Percentiles rank a stretch among this genome's conserved stretches.
Evolutionary conservation across 1,139 yeast species (phyloP).

Genomic region (Candida mesenterica): DNA sequence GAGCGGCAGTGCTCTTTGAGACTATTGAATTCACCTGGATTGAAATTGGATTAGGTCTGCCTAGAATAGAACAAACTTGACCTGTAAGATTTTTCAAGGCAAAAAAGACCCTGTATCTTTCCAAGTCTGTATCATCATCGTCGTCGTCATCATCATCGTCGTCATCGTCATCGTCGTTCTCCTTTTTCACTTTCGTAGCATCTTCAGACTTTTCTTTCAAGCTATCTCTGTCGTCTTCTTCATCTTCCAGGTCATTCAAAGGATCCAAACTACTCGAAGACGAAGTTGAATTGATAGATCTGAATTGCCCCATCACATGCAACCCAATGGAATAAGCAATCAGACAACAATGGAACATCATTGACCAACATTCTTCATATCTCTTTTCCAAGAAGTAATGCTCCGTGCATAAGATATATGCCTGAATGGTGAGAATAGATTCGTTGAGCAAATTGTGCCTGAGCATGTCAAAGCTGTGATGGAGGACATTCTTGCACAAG

Average conservation of each 20-base stretch:
- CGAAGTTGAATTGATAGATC: conserved; percentile 12
- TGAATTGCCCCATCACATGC: conserved; percentile 42
- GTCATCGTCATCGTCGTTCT: conserved; percentile 1
- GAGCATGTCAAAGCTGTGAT: conserved; percentile 39
- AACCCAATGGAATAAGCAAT: conserved; percentile 53
- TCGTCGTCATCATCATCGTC: conserved; percentile 21
- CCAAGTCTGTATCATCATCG: conserved; percentile 31
- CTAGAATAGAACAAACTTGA: conserved; percentile 50
- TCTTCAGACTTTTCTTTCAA: background rate
- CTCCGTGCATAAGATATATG: conserved; percentile 51
- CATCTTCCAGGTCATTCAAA: conserved; percentile 4
- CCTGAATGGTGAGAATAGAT: conserved; percentile 45
- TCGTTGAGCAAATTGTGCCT: conserved; percentile 48
- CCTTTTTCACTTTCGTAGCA: background rate
- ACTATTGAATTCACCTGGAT: conserved; percentile 45
- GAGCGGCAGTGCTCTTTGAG: conserved; percentile 21
- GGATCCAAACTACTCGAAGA: conserved; percentile 1
- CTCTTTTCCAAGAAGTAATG: conserved; percentile 49
- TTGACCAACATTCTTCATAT: conserved; percentile 50
- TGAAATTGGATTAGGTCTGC: conserved; percentile 57
- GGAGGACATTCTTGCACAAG: conserved; percentile 32
- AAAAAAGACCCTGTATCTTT: conserved; percentile 48
- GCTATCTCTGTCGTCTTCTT: conserved; percentile 4
- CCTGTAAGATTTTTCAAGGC: conserved; percentile 48
- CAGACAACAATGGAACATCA: conserved; percentile 48